phyloP scores from a whole-genome alignment of 2,329 filamentous ascomycete species.

The Lecanicillium sp. region DNA sequence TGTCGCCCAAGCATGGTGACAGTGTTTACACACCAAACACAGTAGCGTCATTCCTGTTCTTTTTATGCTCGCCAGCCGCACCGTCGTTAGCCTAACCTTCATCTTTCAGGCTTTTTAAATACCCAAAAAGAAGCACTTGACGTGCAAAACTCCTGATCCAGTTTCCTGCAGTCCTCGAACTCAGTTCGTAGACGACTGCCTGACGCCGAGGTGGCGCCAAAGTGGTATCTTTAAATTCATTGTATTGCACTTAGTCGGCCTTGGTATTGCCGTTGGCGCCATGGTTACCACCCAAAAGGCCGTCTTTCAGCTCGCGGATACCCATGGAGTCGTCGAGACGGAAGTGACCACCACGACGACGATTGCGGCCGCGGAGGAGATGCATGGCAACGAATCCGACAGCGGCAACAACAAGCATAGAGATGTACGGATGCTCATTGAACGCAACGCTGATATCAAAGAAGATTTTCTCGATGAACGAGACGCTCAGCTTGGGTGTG shows the following conservation, averaged over 20 bases:
- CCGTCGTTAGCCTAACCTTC: not conserved
- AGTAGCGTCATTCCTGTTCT: too few species aligned
- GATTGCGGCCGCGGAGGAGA: constrained; percentile 46
- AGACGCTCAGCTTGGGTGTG: constrained; percentile 69
- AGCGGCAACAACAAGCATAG: constrained; percentile 48
- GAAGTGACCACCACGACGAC: constrained; percentile 51
- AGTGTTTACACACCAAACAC: too few species aligned
- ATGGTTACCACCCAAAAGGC: constrained; percentile 43
- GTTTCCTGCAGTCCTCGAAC: too few species aligned
- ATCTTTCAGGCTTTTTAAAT: too few species aligned
- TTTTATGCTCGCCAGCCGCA: too few species aligned
- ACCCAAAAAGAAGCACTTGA: too few species aligned
- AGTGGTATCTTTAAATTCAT: not conserved
- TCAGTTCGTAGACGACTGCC: too few species aligned
- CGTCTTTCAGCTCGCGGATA: constrained; percentile 52
- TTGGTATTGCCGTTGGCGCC: constrained; percentile 37
- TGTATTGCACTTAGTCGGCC: constrained; percentile 33
- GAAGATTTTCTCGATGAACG: constrained; percentile 62
- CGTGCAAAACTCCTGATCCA: too few species aligned
- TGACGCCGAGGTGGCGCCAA: too few species aligned
- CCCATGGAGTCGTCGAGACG: constrained; percentile 48
- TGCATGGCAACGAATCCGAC: constrained; percentile 43
- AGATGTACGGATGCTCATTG: constrained; percentile 50
- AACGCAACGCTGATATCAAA: constrained; percentile 54
- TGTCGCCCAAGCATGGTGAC: too few species aligned